Base-by-base conservation (phyloP, 2,329 filamentous ascomycete genomes). In the Fusarium poae region DNA sequence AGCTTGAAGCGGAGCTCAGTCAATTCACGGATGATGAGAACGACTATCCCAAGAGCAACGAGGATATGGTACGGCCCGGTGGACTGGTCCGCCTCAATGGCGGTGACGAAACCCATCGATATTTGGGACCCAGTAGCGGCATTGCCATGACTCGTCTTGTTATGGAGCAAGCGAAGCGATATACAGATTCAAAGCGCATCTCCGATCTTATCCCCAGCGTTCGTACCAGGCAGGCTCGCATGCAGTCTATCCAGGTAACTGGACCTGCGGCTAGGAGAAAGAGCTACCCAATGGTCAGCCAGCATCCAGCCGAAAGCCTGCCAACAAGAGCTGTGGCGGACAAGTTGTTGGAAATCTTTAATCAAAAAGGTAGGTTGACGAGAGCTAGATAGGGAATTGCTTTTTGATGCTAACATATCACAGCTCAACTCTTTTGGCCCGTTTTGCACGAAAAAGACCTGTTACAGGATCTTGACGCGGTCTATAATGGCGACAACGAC, bases 81-180 rank as follows among this genome's bases (percentile, higher is more conserved):
- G 94, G 94, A 27, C 87, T 95, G 71, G 93, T 98, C 72, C 91
- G 91, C 43, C 88, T 98, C 53, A 90, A 91, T 74, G 92, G 95
- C 73, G 90, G 90, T 57, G 93, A 97, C 77, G 95, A 97, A 79
- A 90, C 88, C 2, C 90, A 92, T 18, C 92, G 95, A 67, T 98
- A 96, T 77, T 84, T 99, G 4, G 96, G 96, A 0, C 92, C 96
- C 4, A 97, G 94, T 49, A 98, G 95, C 78, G 96, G 95, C 62
- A 97, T 97, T 74, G 93, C 94, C 76, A 97, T 98, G 83, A 97
- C 94, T 15, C 89, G 95, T 30, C 85, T 98, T 71, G 90, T 99
- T 13, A 97, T 99, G 92, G 94, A 97, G 78, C 89, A 97, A 79
- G 95, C 95, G 54, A 98, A 97, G 81, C 91, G 94, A 67, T 97